phyloP scores from a whole-genome alignment of 768 basidiomycete genomes.

The Pleurotus giganteus region DNA sequence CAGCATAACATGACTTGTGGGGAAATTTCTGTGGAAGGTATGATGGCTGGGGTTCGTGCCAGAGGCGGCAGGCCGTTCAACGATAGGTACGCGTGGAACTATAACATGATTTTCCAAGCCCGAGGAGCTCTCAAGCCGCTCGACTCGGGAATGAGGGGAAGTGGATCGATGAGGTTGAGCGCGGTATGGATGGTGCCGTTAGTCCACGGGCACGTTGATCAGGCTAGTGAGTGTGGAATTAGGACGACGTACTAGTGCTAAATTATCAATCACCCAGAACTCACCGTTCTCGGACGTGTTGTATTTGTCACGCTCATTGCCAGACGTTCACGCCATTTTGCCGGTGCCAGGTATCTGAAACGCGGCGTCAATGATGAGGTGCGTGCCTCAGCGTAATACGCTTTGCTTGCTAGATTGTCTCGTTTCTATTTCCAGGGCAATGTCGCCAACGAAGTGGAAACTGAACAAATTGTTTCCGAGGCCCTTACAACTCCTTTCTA shows the following conservation, averaged over 20 bases:
- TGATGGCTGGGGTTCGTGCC: not conserved
- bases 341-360: constrained; percentile 92
- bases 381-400: not conserved
- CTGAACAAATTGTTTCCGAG: constrained; percentile 95
- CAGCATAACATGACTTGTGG: constrained; percentile 81
- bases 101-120: constrained; percentile 64
- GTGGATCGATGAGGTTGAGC: constrained; percentile 15
- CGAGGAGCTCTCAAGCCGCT: constrained; percentile 29
- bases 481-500: constrained; percentile 89
- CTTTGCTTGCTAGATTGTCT: not conserved
- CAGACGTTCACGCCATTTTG: constrained; percentile 90
- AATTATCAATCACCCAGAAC: constrained; percentile 49
- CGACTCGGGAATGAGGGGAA: not conserved
- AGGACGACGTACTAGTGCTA: not conserved
- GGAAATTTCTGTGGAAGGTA: constrained; percentile 42
- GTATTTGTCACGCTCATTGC: constrained; percentile 96
- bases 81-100: constrained; percentile 95
- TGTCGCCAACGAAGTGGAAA: constrained; percentile 98
- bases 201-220: constrained; percentile 95
- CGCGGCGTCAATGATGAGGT: constrained; percentile 95
- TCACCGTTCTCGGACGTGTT: constrained; percentile 86
- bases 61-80: constrained; percentile 55
- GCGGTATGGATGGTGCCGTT: constrained; percentile 88
- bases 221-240: constrained; percentile 73
- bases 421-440: constrained; percentile 63